Base-by-base conservation (phyloP, 257 asterid genomes). In the Coffea canephora region DNA sequence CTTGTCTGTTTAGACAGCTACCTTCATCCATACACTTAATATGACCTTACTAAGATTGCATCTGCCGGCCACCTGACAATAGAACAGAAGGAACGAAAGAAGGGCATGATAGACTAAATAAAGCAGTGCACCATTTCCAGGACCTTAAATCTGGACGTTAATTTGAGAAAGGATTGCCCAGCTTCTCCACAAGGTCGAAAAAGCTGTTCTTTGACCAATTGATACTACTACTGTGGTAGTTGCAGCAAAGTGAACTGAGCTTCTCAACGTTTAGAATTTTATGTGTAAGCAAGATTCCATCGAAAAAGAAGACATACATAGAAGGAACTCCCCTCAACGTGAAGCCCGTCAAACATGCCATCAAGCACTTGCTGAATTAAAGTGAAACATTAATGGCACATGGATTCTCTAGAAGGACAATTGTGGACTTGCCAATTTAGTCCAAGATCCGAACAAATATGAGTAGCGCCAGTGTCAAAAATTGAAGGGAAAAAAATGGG, bases 361-460 rank as follows among this genome's bases (percentile, higher is more conserved):
- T 59, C 46, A 41, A 46, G 48, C 52, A 66, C 31, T 77, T 19
- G 52, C 54, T 50, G 41, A 54, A 27, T 27, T 13, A 25, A 36
- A 4, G 23, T 23, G 48, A 43, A 54, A 48, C 46, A 68, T 74
- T 27, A 50, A 57, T 23, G 43, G 27, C 66, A 77, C 8, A 11
- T 54, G 4, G 18, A 10, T 25, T 34, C 31, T 3, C 21, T 21
- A 15, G 39, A 54, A 10, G 31, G 49, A 69, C 0, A 36, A 39
- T 8, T 48, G 36, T 8, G 23, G 70, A n/a, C 76, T 54, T 39
- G 27, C 59, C 48, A 18, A 54, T 62, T 70, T 41, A 27, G 65
- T 74, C 21, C 45, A 27, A 80, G 79, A 80, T 80, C 83, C 79
- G 54, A 62, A 52, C 25, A 10, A 27, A 18, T 23, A 34, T 18